Evolutionary conservation across 495 filamentous ascomycete genomes (phyloP), one percentile per base, ranked within the genome.

Genomic region (Haplographium delicatum): DNA sequence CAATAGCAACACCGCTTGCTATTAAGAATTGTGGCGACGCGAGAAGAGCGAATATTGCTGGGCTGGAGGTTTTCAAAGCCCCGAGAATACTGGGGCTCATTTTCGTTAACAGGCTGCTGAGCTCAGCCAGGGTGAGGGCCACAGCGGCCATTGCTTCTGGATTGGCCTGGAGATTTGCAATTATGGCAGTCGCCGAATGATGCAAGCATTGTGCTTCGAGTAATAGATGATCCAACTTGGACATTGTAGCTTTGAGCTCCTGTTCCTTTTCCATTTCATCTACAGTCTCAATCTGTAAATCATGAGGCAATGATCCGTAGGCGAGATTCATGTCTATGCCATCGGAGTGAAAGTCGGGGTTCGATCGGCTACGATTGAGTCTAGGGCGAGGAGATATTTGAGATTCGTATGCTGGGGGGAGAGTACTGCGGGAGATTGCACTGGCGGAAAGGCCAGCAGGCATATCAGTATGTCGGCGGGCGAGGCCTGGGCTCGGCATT

Each of bases 61-160:
- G 93, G 43, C 88, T 87, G 5, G 82, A 81, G 19, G 81, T 71
- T 61, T 95, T 96, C 55, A 97, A 54, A 2, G 81, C 68, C 9
- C 76, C 70, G 18, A 96, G 72, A 5, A 86, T 89, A 2, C 82
- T 79, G 0, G 93, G 93, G 0, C 82, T 84, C 83, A 96, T 86
- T 68, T 96, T 96, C 16, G 78, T 75, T 1, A 85, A 72, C 2
- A 97, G 62, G 30, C 82, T 81, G 61, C 84, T 89, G 56, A 98
- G 88, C 68, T 98, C 93, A 13, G 89, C 93, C 1, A 98, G 76
- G 1, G 91, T 88, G 7, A 98, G 75, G 1, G 91, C 93, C 5
- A 98, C 94, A 3, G 91, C 93, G 3, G 93, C 93, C 51, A 96
- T 89, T 10, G 89, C 89, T 54, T 98, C 88, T 0, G 93, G 93